These are phyloP conservation scores for Blastobotrys capitulatus DNA, from an alignment of 1,139 yeast species.

Conservation along the genomic window DNA sequence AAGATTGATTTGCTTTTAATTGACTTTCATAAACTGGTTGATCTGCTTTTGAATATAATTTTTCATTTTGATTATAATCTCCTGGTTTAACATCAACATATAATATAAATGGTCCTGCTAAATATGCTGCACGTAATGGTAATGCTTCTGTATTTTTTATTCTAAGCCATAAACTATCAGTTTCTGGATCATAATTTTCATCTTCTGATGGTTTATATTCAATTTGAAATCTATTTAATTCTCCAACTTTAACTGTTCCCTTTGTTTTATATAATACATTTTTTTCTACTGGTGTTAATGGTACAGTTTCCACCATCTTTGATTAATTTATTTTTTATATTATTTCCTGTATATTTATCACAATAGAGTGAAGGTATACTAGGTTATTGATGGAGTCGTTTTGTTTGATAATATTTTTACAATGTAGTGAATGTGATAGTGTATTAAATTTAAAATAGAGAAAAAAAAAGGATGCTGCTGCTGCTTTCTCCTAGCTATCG, in stretches of 20 bases:
- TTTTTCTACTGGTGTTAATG: not conserved
- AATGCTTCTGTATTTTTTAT: conserved; percentile 69
- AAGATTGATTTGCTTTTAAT: conserved; percentile 61
- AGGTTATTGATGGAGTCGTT: too few relatives aligned
- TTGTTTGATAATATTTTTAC: too few relatives aligned
- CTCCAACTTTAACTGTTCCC: conserved; percentile 50
- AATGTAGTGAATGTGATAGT: too few relatives aligned
- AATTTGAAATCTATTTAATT: conserved; percentile 46
- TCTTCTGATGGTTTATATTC: conserved; percentile 38
- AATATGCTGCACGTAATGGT: conserved; percentile 78
- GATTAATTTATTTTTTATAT: not conserved
- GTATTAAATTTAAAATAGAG: too few relatives aligned
- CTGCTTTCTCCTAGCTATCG: too few relatives aligned
- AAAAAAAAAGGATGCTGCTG: too few relatives aligned
- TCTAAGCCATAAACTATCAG: conserved; percentile 47
- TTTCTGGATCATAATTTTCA: conserved; percentile 5
- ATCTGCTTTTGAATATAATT: conserved; percentile 59
- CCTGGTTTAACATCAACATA: conserved; percentile 74
- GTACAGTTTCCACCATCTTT: not conserved
- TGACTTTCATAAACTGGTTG: conserved; percentile 74
- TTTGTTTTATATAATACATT: conserved; percentile 36
- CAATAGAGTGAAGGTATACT: too few relatives aligned
- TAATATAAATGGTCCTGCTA: conserved; percentile 85
- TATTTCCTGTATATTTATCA: too few relatives aligned
- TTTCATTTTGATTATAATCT: conserved; percentile 54